A percentile compares a stretch with the other conserved stretches of the same genome.
Conservation (phyloP, 345 rosid species). For the Orychophragmus violaceus region DNA sequence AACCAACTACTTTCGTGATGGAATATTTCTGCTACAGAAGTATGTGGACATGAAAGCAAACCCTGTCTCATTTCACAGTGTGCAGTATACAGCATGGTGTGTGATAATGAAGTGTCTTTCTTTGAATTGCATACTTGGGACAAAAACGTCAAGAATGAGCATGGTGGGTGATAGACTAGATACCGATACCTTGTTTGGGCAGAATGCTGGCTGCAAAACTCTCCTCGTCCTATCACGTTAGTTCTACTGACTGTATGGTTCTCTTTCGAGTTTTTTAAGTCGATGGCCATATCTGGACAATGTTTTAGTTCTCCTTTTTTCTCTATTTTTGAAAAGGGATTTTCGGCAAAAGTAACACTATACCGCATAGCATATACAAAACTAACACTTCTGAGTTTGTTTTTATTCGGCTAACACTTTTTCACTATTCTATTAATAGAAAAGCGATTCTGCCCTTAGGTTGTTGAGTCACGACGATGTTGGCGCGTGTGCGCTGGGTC, state of each 20-base stretch:
- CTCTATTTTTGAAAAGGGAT: background rate
- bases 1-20: conserved; percentile 93
- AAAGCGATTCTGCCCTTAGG: too few relatives aligned
- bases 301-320: background rate
- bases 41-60: too few relatives aligned
- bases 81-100: background rate
- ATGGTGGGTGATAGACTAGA: conserved; percentile 96
- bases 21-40: conserved; percentile 71
- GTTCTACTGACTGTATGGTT: background rate
- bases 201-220: conserved; percentile 77
- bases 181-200: conserved; percentile 81
- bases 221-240: conserved; percentile 77
- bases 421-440: too few relatives aligned
- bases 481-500: too few relatives aligned
- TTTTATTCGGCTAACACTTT: too few relatives aligned
- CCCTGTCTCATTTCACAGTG: background rate
- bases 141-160: conserved; percentile 71
- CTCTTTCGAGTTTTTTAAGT: background rate
- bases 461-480: too few relatives aligned
- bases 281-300: background rate
- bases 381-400: too few relatives aligned
- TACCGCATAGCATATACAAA: too few relatives aligned
- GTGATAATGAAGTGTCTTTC: background rate
- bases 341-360: too few relatives aligned
- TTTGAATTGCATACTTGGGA: conserved; percentile 42